Base-by-base conservation (phyloP, 2,329 filamentous ascomycete species). In the Basipetospora chlamydospora region DNA sequence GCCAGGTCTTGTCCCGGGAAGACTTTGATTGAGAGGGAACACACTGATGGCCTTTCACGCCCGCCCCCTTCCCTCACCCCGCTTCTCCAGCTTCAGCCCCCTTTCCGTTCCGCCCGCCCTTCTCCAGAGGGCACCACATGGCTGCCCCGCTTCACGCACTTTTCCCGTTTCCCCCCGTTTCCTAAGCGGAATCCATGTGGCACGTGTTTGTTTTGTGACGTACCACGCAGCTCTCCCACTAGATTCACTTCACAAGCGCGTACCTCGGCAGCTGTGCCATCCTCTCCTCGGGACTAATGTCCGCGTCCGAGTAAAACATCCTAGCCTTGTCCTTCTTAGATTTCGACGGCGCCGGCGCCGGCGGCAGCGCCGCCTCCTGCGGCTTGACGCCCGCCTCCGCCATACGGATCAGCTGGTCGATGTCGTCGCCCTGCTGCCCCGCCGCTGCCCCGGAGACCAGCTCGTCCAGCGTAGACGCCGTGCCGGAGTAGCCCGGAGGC, bases 231-330 rank as follows among this genome's bases (percentile, higher is more conserved):
- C 22, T 23, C 6, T 11, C 22, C 11, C 22, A 6, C 22, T 11
- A 23, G 22, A 6, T 11, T 23, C 22, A 41, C 28, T 68, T 70
- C 50, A 63, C 62, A 55, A 73, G 80, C 48, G 77, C 75, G 62
- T 92, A 94, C 57, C 75, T 77, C 42, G 80, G 66, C 61, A 90
- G 62, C 51, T 64, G 60, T 20, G 84, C 80, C 82, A 93, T 86
- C 59, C 78, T 84, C 67, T 94, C 87, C 61, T 95, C 87, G 2
- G 85, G 82, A 49, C 82, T 90, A 49, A 77, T 63, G 40, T 80
- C 77, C 35, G 80, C 75, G 52, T 92, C 83, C 43, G 77, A 77
- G 60, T 90, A 94, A 21, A 93, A 66, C 70, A 94, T 77, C 53
- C 73, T 72, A 43, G 66, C 70, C 56, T 77, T 80, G 42, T 74